Conservation (phyloP, 768 basidiomycete genomes). For the Rhodotorula babjevae region DNA sequence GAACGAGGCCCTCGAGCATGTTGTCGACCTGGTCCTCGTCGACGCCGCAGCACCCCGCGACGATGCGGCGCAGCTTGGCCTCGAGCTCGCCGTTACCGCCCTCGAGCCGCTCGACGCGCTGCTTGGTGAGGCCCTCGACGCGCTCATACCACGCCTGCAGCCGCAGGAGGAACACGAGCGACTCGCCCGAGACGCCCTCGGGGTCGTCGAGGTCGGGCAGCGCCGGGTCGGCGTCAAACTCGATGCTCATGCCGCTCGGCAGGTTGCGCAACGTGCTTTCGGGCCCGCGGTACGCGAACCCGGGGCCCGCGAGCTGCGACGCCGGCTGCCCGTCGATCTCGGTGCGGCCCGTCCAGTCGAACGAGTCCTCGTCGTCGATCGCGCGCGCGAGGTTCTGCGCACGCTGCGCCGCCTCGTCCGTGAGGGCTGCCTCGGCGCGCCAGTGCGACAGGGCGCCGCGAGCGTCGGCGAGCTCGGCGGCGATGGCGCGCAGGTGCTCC, state of each 20-base stretch:
- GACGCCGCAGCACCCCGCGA: conserved; percentile 80
- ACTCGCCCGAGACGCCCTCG: conserved; percentile 40
- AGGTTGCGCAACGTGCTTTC: conserved; percentile 64
- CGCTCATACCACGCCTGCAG: conserved; percentile 77
- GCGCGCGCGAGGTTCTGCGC: conserved; percentile 79
- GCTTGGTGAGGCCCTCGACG: conserved; percentile 67
- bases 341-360: conserved; percentile 82
- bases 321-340: conserved; percentile 50
- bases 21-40: conserved; percentile 84
- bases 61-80: conserved; percentile 69
- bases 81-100: conserved; percentile 85
- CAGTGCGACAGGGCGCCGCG: conserved; percentile 69
- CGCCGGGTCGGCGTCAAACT: conserved; percentile 67
- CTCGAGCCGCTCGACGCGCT: conserved; percentile 64
- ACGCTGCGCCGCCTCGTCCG: conserved; percentile 75
- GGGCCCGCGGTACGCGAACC: conserved; percentile 67
- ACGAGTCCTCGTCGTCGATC: conserved; percentile 67
- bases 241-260: conserved; percentile 60
- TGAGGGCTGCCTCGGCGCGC: conserved; percentile 67
- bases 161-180: conserved; percentile 66
- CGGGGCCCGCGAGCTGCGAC: conserved; percentile 42
- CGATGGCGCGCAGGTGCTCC: conserved; percentile 78
- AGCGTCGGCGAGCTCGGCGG: conserved; percentile 87
- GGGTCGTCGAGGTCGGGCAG: conserved; percentile 54
- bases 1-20: conserved; percentile 78